Conservation (phyloP, 2,329 filamentous ascomycete genomes). For the Apiospora saccharicola region DNA sequence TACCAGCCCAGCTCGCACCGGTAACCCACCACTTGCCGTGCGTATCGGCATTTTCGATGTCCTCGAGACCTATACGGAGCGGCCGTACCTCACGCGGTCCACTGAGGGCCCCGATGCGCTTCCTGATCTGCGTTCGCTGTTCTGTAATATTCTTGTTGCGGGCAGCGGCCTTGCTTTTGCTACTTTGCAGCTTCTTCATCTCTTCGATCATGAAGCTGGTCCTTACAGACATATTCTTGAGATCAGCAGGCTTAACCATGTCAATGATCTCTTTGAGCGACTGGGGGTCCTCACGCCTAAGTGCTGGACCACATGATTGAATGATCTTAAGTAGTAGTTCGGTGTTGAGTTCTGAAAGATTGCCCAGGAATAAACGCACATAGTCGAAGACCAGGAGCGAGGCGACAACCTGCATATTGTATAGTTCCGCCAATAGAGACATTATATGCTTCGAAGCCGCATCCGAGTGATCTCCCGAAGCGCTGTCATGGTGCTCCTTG, state of each 20-base stretch:
- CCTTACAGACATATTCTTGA: slow-evolving; percentile 79
- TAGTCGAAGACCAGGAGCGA: slow-evolving; percentile 90
- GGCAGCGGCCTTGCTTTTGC: slow-evolving; percentile 80
- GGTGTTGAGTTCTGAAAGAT: slow-evolving; percentile 84
- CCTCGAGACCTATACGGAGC: slow-evolving; percentile 79
- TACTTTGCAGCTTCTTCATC: slow-evolving; percentile 94
- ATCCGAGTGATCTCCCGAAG: slow-evolving; percentile 44
- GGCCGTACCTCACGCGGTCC: slow-evolving; percentile 67
- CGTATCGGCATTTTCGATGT: slow-evolving; percentile 84
- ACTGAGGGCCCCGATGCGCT: slow-evolving; percentile 82
- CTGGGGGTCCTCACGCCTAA: slow-evolving; percentile 88
- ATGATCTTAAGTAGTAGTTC: slow-evolving; percentile 88
- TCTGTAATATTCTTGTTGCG: slow-evolving; percentile 78
- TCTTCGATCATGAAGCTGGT: slow-evolving; percentile 98
- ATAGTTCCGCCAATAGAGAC: slow-evolving; percentile 83
- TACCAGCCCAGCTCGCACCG: slow-evolving; percentile 84
- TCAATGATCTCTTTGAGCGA: slow-evolving; percentile 88
- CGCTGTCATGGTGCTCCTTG: slow-evolving; percentile 66
- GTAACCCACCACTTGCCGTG: slow-evolving; percentile 99
- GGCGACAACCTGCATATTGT: slow-evolving; percentile 89
- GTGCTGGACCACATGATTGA: slow-evolving; percentile 79
- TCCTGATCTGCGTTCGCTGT: slow-evolving; percentile 88
- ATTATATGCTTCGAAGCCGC: slow-evolving; percentile 65
- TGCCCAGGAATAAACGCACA: slow-evolving; percentile 76
- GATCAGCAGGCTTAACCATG: slow-evolving; percentile 76